These are phyloP conservation scores for Decorospora gaudefroyi DNA, from an alignment of 2,329 filamentous ascomycete species.

Conservation along the genomic window DNA sequence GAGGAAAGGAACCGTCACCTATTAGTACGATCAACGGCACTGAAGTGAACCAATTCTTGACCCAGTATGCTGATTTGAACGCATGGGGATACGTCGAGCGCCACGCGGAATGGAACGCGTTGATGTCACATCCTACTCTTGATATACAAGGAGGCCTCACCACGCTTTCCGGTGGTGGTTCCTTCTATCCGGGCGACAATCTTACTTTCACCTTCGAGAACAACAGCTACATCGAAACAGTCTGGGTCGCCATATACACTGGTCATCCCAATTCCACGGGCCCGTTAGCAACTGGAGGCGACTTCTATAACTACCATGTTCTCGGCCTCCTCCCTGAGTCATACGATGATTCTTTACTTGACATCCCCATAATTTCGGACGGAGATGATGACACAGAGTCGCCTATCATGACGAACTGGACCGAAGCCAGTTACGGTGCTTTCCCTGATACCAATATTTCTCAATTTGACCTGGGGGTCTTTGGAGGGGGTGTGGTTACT, in stretches of 20 bases:
- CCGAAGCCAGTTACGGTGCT: constrained; percentile 19
- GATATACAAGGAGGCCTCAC: constrained; percentile 24
- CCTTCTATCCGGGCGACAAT: constrained; percentile 46
- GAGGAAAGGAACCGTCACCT: constrained; percentile 30
- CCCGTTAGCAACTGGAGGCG: constrained; percentile 48
- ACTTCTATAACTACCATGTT: constrained; percentile 55
- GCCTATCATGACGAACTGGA: constrained; percentile 22
- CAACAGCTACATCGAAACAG: constrained; percentile 16
- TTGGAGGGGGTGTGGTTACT: constrained; percentile 34
- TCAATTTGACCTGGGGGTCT: constrained; percentile 26
- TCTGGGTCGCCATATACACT: constrained; percentile 33
- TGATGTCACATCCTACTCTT: constrained; percentile 27
- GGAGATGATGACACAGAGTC: not conserved
- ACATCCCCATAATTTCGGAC: not conserved
- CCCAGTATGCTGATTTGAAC: constrained; percentile 33
- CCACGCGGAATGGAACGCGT: constrained; percentile 52
- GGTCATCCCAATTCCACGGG: constrained; percentile 21
- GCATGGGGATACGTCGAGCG: constrained; percentile 46
- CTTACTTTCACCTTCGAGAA: constrained; percentile 35
- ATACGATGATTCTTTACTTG: not conserved
- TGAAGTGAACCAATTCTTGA: constrained; percentile 31
- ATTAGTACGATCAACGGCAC: constrained; percentile 35
- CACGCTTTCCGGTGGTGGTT: constrained; percentile 23
- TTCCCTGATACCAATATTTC: constrained; percentile 30
- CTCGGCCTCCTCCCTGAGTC: constrained; percentile 31